Evolutionary conservation across 2,329 filamentous ascomycete genomes (phyloP), one percentile per base, ranked within the genome.

Genomic region (Pyricularia pennisetigena): DNA sequence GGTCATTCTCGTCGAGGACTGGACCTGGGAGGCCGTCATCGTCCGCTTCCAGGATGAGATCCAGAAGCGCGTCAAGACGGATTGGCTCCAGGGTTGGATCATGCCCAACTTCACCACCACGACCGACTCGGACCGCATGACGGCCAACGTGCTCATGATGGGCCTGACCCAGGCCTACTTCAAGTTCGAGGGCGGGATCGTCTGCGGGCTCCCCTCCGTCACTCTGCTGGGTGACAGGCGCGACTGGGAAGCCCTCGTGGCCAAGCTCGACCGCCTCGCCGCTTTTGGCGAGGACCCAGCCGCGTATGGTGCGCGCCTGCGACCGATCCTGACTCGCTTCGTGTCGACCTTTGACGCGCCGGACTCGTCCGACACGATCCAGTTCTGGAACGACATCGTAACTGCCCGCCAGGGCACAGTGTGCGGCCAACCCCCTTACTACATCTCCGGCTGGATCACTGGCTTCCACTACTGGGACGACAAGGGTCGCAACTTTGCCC

Each of bases 381-480:
- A 72, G 0, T 85, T 85, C 65, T 85, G 83, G 82, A 73, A 72
- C 30, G 74, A 77, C 69, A 81, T 81, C 65, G 80, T 81, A 0
- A 73, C 77, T 63, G 77, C 75, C 64, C 71, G 70, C 68, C 76
- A 69, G 65, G 72, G 69, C n/a, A 78, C 71, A 62, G 73, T 73
- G n/a, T 72, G 68, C 57, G 77, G 73, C 2, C 73, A 72, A 29
- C 74, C 65, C 70, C 79, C 77, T 71, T 79, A 73, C 71, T 74
- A 75, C 64, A 26, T 61, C 69, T 83, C 78, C 0, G 83, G 83
- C 5, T 85, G 82, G 82, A 78, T 84, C 67, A 80, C 80, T 0
- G 81, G 78, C 0, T 83, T 85, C 69, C 75, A 79, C 70, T 81
- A 80, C 70, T 85, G 82, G 80, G 71, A 74, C 20, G 72, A 71